phyloP scores from a whole-genome alignment of 306 rosid species.

The Calophaca sinica region DNA sequence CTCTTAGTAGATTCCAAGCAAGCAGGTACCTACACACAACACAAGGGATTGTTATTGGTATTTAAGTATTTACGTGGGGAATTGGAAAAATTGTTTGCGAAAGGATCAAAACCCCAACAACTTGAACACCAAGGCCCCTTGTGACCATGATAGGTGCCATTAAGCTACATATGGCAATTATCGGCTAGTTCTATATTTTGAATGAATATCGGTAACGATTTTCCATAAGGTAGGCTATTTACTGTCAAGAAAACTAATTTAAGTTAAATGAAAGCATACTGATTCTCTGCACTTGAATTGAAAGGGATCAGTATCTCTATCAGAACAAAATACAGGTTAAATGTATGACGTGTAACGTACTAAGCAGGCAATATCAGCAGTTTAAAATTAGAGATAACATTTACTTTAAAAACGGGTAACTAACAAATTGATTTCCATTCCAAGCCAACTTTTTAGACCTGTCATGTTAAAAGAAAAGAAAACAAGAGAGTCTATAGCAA shows the following conservation, averaged over 20 bases:
- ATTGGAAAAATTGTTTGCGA: not conserved
- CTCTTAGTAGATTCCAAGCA: slow-evolving; percentile 54
- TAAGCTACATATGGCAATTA: slow-evolving; percentile 3
- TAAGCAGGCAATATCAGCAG: not conserved
- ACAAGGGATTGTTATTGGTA: slow-evolving; percentile 33
- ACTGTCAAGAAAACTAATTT: not conserved
- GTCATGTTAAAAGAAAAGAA: too few relatives aligned
- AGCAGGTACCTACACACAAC: slow-evolving; percentile 62
- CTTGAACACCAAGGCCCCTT: not conserved
- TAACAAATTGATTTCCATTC: not conserved
- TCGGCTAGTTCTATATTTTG: not conserved
- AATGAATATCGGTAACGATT: slow-evolving; percentile 1
- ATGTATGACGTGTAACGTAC: not conserved
- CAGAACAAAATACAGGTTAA: not conserved
- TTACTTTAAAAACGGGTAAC: not conserved
- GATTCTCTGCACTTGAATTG: slow-evolving; percentile 13
- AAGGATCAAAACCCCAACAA: not conserved
- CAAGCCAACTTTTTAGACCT: too few relatives aligned
- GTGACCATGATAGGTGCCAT: not conserved
- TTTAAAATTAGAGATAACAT: not conserved
- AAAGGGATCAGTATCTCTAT: not conserved
- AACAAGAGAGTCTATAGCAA: too few relatives aligned
- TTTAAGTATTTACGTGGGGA: not conserved
- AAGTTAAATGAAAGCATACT: not conserved
- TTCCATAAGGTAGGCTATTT: not conserved